Evolutionary conservation across 202 grass and related monocot genomes (phyloP), one percentile per base, ranked within the genome.

Genomic region (Thinopyrum obtusiflorum): DNA sequence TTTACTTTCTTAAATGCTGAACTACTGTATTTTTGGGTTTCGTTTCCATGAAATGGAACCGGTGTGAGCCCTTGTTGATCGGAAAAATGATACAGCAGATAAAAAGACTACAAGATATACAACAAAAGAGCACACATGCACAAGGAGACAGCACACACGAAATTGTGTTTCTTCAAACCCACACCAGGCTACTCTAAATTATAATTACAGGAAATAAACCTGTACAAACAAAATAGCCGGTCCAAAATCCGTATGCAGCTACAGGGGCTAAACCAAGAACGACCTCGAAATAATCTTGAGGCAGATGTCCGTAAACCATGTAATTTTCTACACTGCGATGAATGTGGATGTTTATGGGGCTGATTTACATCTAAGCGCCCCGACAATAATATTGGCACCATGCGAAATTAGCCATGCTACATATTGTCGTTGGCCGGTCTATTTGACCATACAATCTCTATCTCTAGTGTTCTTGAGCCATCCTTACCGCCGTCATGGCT

Each of bases 361-460:
- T 73, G 86, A 91, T 85, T 91, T 78, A 88, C 89, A 77, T 85
- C 65, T 20, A 63, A 53, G 81, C 49, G 77, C 11, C 3, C 11
- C n/a, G 35, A 40, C 51, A 49, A 78, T 31, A 82, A 59, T 35
- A 46, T 12, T 78, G 85, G 78, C 37, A n/a, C 39, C n/a, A 64
- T 15, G 24, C 26, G 24, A 60, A 82, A 77, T 75, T 57, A 92
- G 69, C 76, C 68, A 17, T 72, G 66, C 85, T 93, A 91, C 75
- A 79, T 75, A 68, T 53, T 71, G 84, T 93, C 90, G 14, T 84
- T 89, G 12, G 91, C 86, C 20, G 91, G 94, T 35, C 95, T 87
- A 82, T 98, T 98, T 6, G 93, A 98, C 95, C 95, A 98, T 57
- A 98, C 84, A 31, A 98, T 98, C 82, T 98, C 95, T 80, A 98